Evolutionary conservation across 148 eudicot genomes (phyloP).

Genomic region (Silene uniflora): DNA sequence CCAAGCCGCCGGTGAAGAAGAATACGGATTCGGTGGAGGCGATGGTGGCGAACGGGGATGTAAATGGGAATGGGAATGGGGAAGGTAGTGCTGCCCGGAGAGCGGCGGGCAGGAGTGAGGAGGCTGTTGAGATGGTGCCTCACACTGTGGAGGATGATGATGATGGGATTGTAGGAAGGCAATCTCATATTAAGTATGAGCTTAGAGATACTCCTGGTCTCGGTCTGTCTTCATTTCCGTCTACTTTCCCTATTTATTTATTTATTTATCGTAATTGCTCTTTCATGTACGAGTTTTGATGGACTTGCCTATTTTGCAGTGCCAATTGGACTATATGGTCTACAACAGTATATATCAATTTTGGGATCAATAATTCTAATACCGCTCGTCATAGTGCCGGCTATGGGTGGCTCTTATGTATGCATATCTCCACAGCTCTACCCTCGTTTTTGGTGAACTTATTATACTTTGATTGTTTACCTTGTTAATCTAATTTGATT

Average conservation of each 20-base stretch:
- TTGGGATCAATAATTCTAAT: constrained; percentile 85
- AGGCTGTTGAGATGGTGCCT: constrained; percentile 40
- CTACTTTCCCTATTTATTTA: background rate
- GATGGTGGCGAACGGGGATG: constrained; percentile 14
- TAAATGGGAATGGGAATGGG: constrained; percentile 27
- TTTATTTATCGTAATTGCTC: no score
- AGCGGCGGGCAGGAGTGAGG: constrained; percentile 46
- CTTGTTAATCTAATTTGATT: constrained; percentile 46
- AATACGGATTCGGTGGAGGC: constrained; percentile 42
- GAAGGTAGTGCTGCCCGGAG: constrained; percentile 13
- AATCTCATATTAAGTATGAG: constrained; percentile 89
- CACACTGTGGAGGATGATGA: constrained; percentile 42
- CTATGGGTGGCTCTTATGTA: constrained; percentile 93
- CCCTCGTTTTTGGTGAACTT: background rate
- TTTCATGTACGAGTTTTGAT: background rate
- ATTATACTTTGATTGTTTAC: constrained; percentile 10
- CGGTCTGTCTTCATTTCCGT: constrained; percentile 39
- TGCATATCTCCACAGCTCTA: constrained; percentile 34
- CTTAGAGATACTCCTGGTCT: constrained; percentile 91
- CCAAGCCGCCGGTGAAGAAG: constrained; percentile 34
- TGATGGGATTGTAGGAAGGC: constrained; percentile 60
- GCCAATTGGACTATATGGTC: constrained; percentile 79
- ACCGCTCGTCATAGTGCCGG: constrained; percentile 91
- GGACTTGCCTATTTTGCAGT: constrained; percentile 49
- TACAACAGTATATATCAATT: constrained; percentile 86